phyloP scores from a whole-genome alignment of 2,329 filamentous ascomycete genomes.

The Diaporthe vexans region DNA sequence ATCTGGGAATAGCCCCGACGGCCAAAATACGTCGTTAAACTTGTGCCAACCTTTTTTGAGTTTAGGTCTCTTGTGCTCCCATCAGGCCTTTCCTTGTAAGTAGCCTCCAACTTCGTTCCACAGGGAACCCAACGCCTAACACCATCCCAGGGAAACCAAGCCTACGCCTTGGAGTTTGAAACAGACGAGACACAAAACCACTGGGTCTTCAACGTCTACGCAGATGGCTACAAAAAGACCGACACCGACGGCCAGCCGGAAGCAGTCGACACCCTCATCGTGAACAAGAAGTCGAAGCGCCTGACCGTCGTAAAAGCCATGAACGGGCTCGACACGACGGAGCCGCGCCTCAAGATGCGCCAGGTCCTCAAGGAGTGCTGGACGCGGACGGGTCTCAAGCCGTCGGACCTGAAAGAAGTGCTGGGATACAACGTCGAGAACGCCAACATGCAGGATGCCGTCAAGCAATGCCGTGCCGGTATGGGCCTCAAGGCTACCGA shows the following conservation, averaged over 20 bases:
- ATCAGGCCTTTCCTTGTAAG: conserved; percentile 4
- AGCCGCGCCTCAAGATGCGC: conserved; percentile 18
- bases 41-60: no score
- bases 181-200: conserved; percentile 1
- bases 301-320: not conserved
- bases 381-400: not conserved
- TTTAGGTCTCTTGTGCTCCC: not conserved
- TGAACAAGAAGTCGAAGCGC: conserved; percentile 3
- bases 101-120: no score
- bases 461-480: not conserved
- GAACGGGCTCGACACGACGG: conserved; percentile 18
- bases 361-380: conserved; percentile 21
- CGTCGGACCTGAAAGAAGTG: not conserved
- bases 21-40: no score
- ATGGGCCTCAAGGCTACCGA: not conserved
- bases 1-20: no score
- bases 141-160: not conserved
- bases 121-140: not conserved
- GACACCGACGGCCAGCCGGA: conserved; percentile 1
- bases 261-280: not conserved
- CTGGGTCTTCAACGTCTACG: conserved; percentile 9
- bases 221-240: not conserved
- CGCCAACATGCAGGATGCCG: not conserved
- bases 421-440: conserved; percentile 9
- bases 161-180: not conserved